A percentile compares a stretch with the other conserved stretches of the same genome.
Evolutionary conservation across 2,329 filamentous ascomycete species (phyloP).

Genomic region (Alternaria gansuensis): DNA sequence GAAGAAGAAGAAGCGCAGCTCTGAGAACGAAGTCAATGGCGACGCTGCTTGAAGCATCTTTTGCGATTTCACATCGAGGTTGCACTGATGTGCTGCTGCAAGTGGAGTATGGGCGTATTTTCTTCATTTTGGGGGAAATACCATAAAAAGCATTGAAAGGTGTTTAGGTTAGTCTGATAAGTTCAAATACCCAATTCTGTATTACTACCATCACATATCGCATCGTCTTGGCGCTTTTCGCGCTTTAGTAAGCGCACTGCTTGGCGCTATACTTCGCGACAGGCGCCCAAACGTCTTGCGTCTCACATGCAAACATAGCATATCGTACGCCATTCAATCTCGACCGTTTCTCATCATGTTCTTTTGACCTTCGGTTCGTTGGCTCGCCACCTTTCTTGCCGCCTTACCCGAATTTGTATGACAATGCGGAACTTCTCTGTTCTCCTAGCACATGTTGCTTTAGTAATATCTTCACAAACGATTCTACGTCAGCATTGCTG

Average conservation of each 20-base stretch:
- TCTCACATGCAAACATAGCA: slow-evolving; percentile 26
- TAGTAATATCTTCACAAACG: background rate
- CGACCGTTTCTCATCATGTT: background rate
- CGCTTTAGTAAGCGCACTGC: background rate
- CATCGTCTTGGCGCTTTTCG: background rate
- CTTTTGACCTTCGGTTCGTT: background rate
- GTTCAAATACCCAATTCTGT: slow-evolving; percentile 30
- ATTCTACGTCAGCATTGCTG: slow-evolving; percentile 38
- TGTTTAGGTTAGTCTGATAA: slow-evolving; percentile 36
- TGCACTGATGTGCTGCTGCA: background rate
- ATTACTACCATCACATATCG: slow-evolving; percentile 8
- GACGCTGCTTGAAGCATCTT: slow-evolving; percentile 27
- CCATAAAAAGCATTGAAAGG: slow-evolving; percentile 32
- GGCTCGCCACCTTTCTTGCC: rapidly evolving
- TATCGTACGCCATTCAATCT: background rate
- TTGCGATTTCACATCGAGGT: background rate
- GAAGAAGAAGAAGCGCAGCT: slow-evolving; percentile 49
- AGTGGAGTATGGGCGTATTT: slow-evolving; percentile 4
- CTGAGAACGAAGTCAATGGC: slow-evolving; percentile 41
- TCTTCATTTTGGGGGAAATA: background rate
- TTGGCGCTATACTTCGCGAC: slow-evolving; percentile 26
- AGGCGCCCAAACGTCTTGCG: slow-evolving; percentile 26
- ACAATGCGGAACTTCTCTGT: slow-evolving; percentile 2
- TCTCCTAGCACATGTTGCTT: background rate
- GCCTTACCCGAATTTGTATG: background rate